Conservation (phyloP, 805 yeast species). For the Saturnispora kantuleensis region DNA sequence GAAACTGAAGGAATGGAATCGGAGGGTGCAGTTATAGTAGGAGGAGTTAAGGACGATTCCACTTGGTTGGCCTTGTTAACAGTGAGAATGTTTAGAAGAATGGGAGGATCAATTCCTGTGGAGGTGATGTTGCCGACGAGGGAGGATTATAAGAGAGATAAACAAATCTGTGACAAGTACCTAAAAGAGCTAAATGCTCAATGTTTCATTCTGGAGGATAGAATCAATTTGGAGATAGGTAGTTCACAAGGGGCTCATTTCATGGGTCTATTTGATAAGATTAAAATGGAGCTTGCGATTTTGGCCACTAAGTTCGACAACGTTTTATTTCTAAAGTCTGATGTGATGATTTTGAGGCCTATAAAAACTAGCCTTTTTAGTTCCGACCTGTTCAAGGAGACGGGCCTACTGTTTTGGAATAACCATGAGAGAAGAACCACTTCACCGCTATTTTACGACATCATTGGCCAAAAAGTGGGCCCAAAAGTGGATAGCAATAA, state of each 20-base stretch:
- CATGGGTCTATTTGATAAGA: slow-evolving; percentile 33
- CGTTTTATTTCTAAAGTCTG: slow-evolving; percentile 36
- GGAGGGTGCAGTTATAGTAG: slow-evolving; percentile 58
- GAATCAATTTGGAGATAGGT: slow-evolving; percentile 30
- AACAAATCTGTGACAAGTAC: slow-evolving; percentile 37
- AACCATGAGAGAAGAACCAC: slow-evolving; percentile 77
- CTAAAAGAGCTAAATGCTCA: slow-evolving; percentile 43
- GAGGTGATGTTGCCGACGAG: slow-evolving; percentile 35
- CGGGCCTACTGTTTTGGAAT: slow-evolving; percentile 65
- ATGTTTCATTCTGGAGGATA: slow-evolving; percentile 46
- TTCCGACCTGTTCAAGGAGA: slow-evolving; percentile 35
- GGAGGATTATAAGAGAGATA: slow-evolving; percentile 31
- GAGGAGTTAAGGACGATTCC: slow-evolving; percentile 42
- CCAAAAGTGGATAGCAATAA: slow-evolving; percentile 28
- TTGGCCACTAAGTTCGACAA: slow-evolving; percentile 37
- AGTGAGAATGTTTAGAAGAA: slow-evolving; percentile 37
- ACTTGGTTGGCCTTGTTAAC: slow-evolving; percentile 53
- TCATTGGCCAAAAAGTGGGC: slow-evolving; percentile 39
- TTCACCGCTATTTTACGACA: slow-evolving; percentile 56
- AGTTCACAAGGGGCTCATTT: slow-evolving; percentile 24
- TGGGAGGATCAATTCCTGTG: slow-evolving; percentile 37
- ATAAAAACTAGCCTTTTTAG: slow-evolving; percentile 30
- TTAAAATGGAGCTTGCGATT: slow-evolving; percentile 31
- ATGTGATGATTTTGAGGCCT: slow-evolving; percentile 33
- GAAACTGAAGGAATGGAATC: background rate